Evolutionary conservation across 2,329 filamentous ascomycete species (phyloP).

Genomic region (Graphilbum ipis-grandicollis): DNA sequence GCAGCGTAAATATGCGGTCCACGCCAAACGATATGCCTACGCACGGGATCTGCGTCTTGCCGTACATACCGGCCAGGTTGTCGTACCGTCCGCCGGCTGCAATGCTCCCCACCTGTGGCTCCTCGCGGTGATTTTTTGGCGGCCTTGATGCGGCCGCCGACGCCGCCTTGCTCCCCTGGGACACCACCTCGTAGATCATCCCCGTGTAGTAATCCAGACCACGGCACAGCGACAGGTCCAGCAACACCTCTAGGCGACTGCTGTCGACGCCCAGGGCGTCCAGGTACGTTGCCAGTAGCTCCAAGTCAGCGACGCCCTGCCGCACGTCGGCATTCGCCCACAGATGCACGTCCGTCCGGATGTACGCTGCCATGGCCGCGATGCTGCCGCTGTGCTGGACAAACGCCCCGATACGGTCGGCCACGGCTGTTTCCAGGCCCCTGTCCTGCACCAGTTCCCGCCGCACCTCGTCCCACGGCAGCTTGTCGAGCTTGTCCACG

Average conservation of each 20-base stretch:
- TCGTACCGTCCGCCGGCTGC: slow-evolving; percentile 87
- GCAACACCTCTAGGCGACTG: slow-evolving; percentile 61
- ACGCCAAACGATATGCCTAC: slow-evolving; percentile 88
- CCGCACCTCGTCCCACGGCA: slow-evolving; percentile 75
- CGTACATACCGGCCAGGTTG: slow-evolving; percentile 87
- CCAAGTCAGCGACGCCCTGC: slow-evolving; percentile 66
- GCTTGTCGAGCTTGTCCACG: slow-evolving; percentile 89
- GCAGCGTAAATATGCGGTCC: slow-evolving; percentile 87
- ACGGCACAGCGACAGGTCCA: slow-evolving; percentile 78
- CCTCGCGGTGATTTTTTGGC: slow-evolving; percentile 4
- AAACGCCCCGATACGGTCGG: slow-evolving; percentile 75
- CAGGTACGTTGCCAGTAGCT: slow-evolving; percentile 64
- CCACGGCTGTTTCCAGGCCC: slow-evolving; percentile 56
- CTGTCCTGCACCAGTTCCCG: slow-evolving; percentile 92
- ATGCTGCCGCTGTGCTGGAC: slow-evolving; percentile 25
- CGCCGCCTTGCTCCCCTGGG: slow-evolving; percentile 17
- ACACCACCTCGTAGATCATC: slow-evolving; percentile 66
- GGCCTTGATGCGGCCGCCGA: neutral
- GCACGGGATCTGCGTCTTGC: slow-evolving; percentile 72
- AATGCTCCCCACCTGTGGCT: slow-evolving; percentile 61
- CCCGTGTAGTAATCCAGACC: slow-evolving; percentile 47
- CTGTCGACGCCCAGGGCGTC: slow-evolving; percentile 52
- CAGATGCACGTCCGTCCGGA: slow-evolving; percentile 51
- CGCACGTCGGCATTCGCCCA: slow-evolving; percentile 58
- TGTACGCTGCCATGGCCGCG: slow-evolving; percentile 51